Conservation (phyloP, 306 rosid genomes). For the Betula pendula region DNA sequence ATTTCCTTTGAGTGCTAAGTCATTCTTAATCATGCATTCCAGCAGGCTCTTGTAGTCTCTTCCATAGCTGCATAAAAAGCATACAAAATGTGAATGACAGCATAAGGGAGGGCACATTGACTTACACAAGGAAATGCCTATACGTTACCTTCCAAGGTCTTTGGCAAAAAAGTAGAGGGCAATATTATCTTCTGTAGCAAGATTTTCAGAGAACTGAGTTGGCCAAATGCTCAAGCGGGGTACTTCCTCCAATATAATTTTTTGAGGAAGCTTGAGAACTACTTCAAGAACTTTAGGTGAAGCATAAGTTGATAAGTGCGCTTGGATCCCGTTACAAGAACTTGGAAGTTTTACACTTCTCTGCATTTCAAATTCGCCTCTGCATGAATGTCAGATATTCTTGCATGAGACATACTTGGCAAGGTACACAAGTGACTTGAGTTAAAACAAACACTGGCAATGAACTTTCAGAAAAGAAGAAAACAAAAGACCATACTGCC, state of each 20-base stretch:
- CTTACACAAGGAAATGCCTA: neutral
- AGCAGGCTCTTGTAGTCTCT: slow-evolving; percentile 29
- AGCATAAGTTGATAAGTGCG: slow-evolving; percentile 36
- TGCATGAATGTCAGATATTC: slow-evolving; percentile 22
- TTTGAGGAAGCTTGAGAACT: slow-evolving; percentile 32
- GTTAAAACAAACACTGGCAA: slow-evolving; percentile 1
- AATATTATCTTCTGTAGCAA: slow-evolving; percentile 32
- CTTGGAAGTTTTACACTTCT: slow-evolving; percentile 1
- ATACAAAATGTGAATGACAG: neutral
- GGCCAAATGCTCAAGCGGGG: slow-evolving; percentile 45
- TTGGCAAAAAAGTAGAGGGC: slow-evolving; percentile 39
- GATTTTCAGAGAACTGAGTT: slow-evolving; percentile 22
- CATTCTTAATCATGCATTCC: slow-evolving; percentile 32
- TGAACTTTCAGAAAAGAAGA: slow-evolving; percentile 13
- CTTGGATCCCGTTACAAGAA: slow-evolving; percentile 38
- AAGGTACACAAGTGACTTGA: neutral
- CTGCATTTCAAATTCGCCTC: slow-evolving; percentile 42
- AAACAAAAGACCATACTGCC: slow-evolving; percentile 34
- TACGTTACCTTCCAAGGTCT: slow-evolving; percentile 37
- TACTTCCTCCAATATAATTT: slow-evolving; percentile 36
- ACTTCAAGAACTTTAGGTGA: slow-evolving; percentile 28
- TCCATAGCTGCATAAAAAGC: slow-evolving; percentile 25
- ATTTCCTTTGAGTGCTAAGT: slow-evolving; percentile 44
- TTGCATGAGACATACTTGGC: slow-evolving; percentile 4
- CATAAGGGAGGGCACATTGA: too few relatives aligned